These are phyloP conservation scores for Neonectria ditissima DNA, from an alignment of 2,329 filamentous ascomycete species.

Conservation along the genomic window DNA sequence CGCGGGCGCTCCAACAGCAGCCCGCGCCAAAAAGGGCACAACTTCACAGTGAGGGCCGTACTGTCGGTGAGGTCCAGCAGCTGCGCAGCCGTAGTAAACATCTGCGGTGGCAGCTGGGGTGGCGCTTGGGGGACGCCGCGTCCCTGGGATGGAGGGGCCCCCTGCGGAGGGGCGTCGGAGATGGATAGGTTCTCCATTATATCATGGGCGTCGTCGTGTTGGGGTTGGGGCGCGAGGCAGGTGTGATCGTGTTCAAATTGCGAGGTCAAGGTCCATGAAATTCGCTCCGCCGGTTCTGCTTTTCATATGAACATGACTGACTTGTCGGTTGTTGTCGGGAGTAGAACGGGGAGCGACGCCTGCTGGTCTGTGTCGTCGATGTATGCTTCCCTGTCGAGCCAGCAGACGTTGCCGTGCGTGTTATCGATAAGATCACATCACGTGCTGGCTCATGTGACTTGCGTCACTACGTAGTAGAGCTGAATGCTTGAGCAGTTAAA, in stretches of 20 bases:
- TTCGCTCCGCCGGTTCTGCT: constrained; percentile 26
- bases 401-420: constrained; percentile 29
- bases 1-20: constrained; percentile 7
- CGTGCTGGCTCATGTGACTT: constrained; percentile 34
- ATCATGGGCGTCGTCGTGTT: constrained; percentile 36
- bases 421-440: constrained; percentile 41
- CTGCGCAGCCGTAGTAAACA: constrained; percentile 98
- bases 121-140: constrained; percentile 58
- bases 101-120: constrained; percentile 85
- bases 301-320: constrained; percentile 43
- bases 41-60: constrained; percentile 61
- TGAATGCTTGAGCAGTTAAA: constrained; percentile 15
- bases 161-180: constrained; percentile 60
- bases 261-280: constrained; percentile 39
- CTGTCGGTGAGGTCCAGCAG: constrained; percentile 96
- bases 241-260: constrained; percentile 25
- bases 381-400: constrained; percentile 41
- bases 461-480: constrained; percentile 19
- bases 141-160: constrained; percentile 49
- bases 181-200: constrained; percentile 67
- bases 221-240: neutral
- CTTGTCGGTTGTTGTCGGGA: constrained; percentile 28
- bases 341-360: constrained; percentile 21
- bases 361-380: constrained; percentile 37
- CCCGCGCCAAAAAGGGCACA: constrained; percentile 25